These are phyloP conservation scores for Omphalea diandra DNA, from an alignment of 441 rosid species.

Conservation along the genomic window DNA sequence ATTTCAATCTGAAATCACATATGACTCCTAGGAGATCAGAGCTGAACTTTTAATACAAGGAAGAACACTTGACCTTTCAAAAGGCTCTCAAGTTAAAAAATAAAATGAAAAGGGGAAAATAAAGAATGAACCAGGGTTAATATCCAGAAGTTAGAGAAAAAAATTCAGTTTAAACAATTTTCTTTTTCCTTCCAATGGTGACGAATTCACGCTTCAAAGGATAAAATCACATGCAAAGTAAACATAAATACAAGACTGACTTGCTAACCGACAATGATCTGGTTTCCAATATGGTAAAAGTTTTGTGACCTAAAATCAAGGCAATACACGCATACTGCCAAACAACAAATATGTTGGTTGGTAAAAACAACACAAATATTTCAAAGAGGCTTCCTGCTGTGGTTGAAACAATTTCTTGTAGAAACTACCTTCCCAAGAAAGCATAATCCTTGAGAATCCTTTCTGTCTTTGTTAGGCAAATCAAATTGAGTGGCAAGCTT, in stretches of 20 bases:
- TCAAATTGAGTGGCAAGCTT: constrained; percentile 63
- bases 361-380: background rate
- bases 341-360: background rate
- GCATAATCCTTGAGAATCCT: constrained; percentile 96
- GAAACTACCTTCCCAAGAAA: constrained; percentile 85
- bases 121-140: background rate
- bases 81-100: no score
- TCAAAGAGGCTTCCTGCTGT: constrained; percentile 1
- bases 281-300: background rate
- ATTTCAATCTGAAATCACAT: constrained; percentile 11
- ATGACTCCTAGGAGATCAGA: background rate
- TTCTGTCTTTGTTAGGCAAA: constrained; percentile 84
- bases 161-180: background rate
- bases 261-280: background rate
- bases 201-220: background rate
- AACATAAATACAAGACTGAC: background rate
- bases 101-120: no score
- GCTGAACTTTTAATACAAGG: background rate
- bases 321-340: background rate
- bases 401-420: constrained; percentile 3
- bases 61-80: background rate
- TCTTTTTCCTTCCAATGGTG: background rate
- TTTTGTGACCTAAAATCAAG: constrained; percentile 1
- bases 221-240: background rate
- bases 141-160: background rate